Percentiles rank a stretch among this genome's conserved stretches.
phyloP scores from a whole-genome alignment of 768 basidiomycete genomes.

The Porphyrellus cyaneotinctus region DNA sequence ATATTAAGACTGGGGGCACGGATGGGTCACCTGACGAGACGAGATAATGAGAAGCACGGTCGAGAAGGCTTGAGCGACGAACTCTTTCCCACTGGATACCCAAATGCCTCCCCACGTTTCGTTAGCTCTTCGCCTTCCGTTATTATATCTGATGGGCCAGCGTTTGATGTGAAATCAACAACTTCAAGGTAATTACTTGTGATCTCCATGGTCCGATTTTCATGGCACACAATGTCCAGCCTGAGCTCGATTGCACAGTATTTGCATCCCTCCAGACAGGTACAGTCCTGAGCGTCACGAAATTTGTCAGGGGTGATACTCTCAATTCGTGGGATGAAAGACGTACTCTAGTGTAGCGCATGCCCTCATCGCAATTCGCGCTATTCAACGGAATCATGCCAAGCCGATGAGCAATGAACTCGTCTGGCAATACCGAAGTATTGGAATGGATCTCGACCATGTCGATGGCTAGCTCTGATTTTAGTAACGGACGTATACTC shows the following conservation, averaged over 20 bases:
- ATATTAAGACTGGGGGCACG: conserved; percentile 71
- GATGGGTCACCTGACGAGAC: conserved; percentile 50
- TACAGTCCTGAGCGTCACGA: conserved; percentile 71
- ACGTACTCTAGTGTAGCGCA: conserved; percentile 71
- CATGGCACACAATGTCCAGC: conserved; percentile 73
- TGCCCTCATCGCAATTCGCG: conserved; percentile 82
- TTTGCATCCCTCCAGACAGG: conserved; percentile 77
- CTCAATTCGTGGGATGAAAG: background rate
- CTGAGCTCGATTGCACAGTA: conserved; percentile 82
- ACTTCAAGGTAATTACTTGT: conserved; percentile 83
- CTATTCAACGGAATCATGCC: conserved; percentile 92
- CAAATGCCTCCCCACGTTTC: conserved; percentile 73
- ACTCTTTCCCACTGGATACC: conserved; percentile 84
- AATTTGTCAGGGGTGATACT: background rate
- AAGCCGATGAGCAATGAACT: conserved; percentile 94
- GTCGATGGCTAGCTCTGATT: conserved; percentile 72
- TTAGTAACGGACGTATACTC: conserved; percentile 3
- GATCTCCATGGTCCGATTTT: conserved; percentile 73
- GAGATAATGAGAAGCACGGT: conserved; percentile 5
- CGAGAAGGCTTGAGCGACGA: conserved; percentile 20
- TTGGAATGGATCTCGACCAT: conserved; percentile 91
- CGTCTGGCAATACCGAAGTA: conserved; percentile 91
- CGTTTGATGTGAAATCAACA: conserved; percentile 37
- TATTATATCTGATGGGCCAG: conserved; percentile 33
- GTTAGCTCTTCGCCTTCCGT: conserved; percentile 63